Evolutionary conservation across 805 yeast species (phyloP).

Genomic region (Metschnikowia peoriensis): DNA sequence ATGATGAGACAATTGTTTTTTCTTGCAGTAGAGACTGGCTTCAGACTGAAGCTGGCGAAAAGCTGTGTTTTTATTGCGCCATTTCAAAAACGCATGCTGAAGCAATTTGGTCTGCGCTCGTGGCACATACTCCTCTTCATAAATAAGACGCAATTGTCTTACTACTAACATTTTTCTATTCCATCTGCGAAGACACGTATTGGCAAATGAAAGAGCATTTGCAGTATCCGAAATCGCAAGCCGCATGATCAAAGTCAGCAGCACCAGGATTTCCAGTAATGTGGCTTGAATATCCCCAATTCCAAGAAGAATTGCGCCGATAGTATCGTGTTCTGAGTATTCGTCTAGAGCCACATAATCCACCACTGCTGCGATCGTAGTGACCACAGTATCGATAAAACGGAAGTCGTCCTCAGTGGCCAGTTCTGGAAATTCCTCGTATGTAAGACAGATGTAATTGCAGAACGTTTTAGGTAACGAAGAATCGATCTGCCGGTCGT

Average conservation of each 20-base stretch:
- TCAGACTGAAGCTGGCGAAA: slow-evolving; percentile 11
- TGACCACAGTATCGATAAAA: slow-evolving; percentile 22
- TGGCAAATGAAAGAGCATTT: slow-evolving; percentile 1
- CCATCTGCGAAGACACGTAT: slow-evolving; percentile 22
- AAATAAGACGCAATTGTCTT: slow-evolving; percentile 15
- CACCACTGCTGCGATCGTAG: slow-evolving; percentile 23
- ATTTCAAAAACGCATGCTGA: slow-evolving; percentile 7
- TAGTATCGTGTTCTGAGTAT: slow-evolving; percentile 17
- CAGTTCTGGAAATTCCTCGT: slow-evolving; percentile 20
- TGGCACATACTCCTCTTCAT: slow-evolving; percentile 10
- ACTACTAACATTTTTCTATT: slow-evolving; percentile 13
- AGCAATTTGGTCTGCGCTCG: not conserved
- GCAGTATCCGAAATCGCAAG: slow-evolving; percentile 22
- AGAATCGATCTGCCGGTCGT: slow-evolving; percentile 22
- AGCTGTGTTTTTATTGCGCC: slow-evolving; percentile 14
- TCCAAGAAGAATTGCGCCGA: slow-evolving; percentile 22
- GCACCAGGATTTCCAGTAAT: not conserved
- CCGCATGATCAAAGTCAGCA: slow-evolving; percentile 32
- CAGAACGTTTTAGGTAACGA: slow-evolving; percentile 24
- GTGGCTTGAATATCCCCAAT: slow-evolving; percentile 23
- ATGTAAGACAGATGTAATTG: slow-evolving; percentile 23
- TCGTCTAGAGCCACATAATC: slow-evolving; percentile 30
- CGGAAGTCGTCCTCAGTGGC: slow-evolving; percentile 20
- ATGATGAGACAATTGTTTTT: slow-evolving; percentile 9
- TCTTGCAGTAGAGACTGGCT: slow-evolving; percentile 15